These are phyloP conservation scores for Solanum chiquidenum DNA, from an alignment of 257 asterid genomes.

Conservation along the genomic window DNA sequence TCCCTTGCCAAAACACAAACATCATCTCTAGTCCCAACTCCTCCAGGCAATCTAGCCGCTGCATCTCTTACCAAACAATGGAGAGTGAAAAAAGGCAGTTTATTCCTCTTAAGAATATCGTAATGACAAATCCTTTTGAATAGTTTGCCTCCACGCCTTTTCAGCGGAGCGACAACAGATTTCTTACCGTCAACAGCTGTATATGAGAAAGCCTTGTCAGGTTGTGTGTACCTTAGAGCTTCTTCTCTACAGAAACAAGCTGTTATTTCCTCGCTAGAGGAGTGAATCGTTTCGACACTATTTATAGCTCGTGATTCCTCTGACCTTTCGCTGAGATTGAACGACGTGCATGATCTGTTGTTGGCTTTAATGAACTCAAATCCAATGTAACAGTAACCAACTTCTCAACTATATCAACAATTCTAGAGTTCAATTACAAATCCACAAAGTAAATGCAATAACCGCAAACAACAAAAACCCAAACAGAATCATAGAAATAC, in stretches of 20 bases:
- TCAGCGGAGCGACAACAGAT: conserved; percentile 82
- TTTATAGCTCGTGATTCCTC: too few species aligned
- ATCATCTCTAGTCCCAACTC: conserved; percentile 87
- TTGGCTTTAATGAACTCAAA: too few species aligned
- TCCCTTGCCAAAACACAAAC: conserved; percentile 83
- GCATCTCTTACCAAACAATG: conserved; percentile 94
- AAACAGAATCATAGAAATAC: too few species aligned
- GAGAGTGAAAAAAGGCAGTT: conserved; percentile 83
- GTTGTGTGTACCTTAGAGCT: conserved; percentile 69
- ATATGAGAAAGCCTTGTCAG: conserved; percentile 79
- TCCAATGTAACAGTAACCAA: too few species aligned
- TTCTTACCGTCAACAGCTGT: conserved; percentile 78
- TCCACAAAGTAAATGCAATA: too few species aligned
- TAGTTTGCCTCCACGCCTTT: background rate
- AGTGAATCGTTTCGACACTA: too few species aligned
- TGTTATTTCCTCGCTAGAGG: too few species aligned
- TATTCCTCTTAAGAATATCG: conserved; percentile 71
- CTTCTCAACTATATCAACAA: too few species aligned
- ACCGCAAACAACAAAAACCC: too few species aligned
- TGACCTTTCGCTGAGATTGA: too few species aligned
- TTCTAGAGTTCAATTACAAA: too few species aligned
- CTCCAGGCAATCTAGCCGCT: conserved; percentile 89
- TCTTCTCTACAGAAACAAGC: too few species aligned
- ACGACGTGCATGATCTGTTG: background rate
- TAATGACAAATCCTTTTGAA: conserved; percentile 74